These are phyloP conservation scores for Termitomyces sp. DNA, from an alignment of 768 basidiomycete genomes.

Conservation along the genomic window DNA sequence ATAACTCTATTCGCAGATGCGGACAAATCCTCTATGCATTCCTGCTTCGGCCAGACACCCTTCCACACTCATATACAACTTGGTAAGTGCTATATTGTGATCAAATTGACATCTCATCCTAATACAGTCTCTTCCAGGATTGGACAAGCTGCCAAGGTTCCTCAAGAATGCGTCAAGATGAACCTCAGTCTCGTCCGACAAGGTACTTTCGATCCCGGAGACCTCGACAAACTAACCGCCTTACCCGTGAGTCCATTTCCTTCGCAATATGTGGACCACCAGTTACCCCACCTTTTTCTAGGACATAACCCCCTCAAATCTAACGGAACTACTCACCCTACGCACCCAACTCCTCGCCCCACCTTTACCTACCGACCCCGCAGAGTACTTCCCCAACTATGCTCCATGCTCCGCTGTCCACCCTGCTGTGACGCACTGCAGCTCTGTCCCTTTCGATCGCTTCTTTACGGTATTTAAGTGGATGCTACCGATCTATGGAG, in stretches of 20 bases:
- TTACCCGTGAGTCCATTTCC: conserved; percentile 33
- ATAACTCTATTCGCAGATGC: conserved; percentile 41
- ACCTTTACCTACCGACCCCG: conserved; percentile 15
- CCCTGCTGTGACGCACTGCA: conserved; percentile 63
- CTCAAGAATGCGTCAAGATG: conserved; percentile 53
- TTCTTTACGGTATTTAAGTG: conserved; percentile 80
- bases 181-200: conserved; percentile 59
- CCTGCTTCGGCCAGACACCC: conserved; percentile 76
- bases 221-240: conserved; percentile 52
- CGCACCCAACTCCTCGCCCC: conserved; percentile 34
- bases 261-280: too few relatives aligned
- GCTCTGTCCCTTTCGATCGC: conserved; percentile 57
- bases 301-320: conserved; percentile 56
- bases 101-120: neutral
- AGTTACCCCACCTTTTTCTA: conserved; percentile 5
- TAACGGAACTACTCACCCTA: conserved; percentile 41
- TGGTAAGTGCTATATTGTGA: conserved; percentile 48
- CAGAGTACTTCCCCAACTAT: conserved; percentile 45
- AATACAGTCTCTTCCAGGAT: conserved; percentile 50
- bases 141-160: conserved; percentile 60
- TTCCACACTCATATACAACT: conserved; percentile 68
- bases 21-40: conserved; percentile 85
- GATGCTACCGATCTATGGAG: conserved; percentile 85
- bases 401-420: conserved; percentile 75
- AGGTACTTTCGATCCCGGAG: conserved; percentile 49